Percentiles rank a stretch among this genome's conserved stretches.
Conservation (phyloP, 164 flowering plant genomes). For the Piper betle region DNA sequence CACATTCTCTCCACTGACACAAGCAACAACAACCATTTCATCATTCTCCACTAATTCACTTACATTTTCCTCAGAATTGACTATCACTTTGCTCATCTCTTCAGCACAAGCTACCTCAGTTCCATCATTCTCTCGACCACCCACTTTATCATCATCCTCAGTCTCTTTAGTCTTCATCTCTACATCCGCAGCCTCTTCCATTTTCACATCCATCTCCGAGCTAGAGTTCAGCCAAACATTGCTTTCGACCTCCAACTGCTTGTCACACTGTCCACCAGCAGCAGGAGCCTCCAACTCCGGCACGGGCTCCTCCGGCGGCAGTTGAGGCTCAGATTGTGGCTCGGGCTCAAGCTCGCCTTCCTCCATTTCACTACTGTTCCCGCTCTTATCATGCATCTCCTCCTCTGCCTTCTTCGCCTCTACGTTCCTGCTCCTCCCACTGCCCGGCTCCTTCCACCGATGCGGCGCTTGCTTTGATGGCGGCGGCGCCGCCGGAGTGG, state of each 20-base stretch:
- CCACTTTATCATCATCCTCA: constrained; percentile 3
- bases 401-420: constrained; percentile 53
- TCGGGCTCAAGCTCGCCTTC: constrained; percentile 85
- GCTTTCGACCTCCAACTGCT: constrained; percentile 11
- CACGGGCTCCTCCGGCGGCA: constrained; percentile 1
- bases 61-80: neutral
- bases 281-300: constrained; percentile 7
- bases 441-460: constrained; percentile 33
- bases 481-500: constrained; percentile 3
- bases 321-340: constrained; percentile 19
- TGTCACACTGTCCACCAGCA: constrained; percentile 3
- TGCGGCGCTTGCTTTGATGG: constrained; percentile 30
- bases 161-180: constrained; percentile 1
- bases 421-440: constrained; percentile 57
- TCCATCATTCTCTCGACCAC: constrained; percentile 12
- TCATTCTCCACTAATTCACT: neutral
- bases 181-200: constrained; percentile 6
- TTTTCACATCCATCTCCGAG: constrained; percentile 7
- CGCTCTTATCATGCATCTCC: constrained; percentile 27
- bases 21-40: neutral
- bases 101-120: constrained; percentile 7
- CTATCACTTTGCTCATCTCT: neutral
- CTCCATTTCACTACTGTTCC: constrained; percentile 62
- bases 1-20: constrained; percentile 6
- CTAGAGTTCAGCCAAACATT: constrained; percentile 5